Conservation (phyloP, 805 yeast species). For the Brettanomyces custersianus region DNA sequence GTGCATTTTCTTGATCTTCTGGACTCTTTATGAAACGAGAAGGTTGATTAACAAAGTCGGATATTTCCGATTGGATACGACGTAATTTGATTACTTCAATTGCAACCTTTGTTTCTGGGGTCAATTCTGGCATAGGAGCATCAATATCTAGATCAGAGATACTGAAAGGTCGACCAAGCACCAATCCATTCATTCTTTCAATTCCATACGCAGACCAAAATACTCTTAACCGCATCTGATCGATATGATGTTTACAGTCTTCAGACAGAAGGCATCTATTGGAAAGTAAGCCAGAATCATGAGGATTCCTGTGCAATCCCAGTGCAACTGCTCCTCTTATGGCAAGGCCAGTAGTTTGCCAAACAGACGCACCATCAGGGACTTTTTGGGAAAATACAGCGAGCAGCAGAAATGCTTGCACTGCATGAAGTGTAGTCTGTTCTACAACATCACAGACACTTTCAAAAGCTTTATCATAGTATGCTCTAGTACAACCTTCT, state of each 20-base stretch:
- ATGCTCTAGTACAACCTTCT: conserved; percentile 17
- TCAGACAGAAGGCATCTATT: background rate
- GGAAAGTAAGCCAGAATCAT: conserved; percentile 7
- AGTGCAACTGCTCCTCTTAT: conserved; percentile 24
- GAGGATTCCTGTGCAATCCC: conserved; percentile 26
- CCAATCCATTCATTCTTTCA: conserved; percentile 26
- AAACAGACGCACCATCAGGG: conserved; percentile 26
- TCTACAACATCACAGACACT: conserved; percentile 16
- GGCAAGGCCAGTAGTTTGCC: conserved; percentile 26
- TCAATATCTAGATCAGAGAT: conserved; percentile 29
- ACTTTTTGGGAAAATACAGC: conserved; percentile 26
- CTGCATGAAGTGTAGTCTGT: conserved; percentile 17
- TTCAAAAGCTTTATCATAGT: conserved; percentile 25
- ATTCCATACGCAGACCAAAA: conserved; percentile 30
- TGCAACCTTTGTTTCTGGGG: conserved; percentile 18
- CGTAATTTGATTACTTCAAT: conserved; percentile 25
- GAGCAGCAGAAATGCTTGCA: conserved; percentile 25
- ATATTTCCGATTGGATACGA: conserved; percentile 25
- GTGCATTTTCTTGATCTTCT: conserved; percentile 21
- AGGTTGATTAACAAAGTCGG: conserved; percentile 26
- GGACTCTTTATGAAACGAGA: conserved; percentile 9
- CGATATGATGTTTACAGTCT: background rate
- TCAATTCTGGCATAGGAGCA: conserved; percentile 18
- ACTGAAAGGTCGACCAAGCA: conserved; percentile 29
- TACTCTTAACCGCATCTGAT: conserved; percentile 20